Base-by-base conservation (phyloP, 345 rosid genomes). In the Pugionium cornutum region DNA sequence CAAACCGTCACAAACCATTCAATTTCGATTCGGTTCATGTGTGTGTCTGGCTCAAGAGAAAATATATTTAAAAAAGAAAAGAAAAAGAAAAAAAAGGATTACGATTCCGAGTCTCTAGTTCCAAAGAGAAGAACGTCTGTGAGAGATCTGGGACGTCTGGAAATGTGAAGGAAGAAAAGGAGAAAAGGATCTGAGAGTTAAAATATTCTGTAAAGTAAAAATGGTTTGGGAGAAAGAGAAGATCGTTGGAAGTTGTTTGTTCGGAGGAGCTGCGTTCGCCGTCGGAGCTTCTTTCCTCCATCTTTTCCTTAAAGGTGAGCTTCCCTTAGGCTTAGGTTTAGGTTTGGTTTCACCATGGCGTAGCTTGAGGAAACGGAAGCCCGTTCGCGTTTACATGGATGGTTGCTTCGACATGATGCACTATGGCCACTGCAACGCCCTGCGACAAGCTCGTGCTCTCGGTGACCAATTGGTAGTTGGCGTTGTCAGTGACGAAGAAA, bases 341-440 rank as follows among this genome's bases (percentile, higher is more conserved):
- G 76, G 79, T 61, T 58, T 75, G 51, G 66, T 67, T 30, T 62
- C 69, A 4, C 78, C 68, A 34, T 62, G 80, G 82, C 61, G 72
- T 39, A 68, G 61, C 39, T 70, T 66, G 18, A 76, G 76, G 61
- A 81, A 81, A 50, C 85, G 77, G 76, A 89, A 77, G 80, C 82
- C 73, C 0, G 68, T 87, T 11, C 89, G 98, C 9, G 98, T 92
- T 53, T 92, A 87, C 86, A 92, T 92, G 98, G 98, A 92, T 61
- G 98, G 98, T 54, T 89, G 98, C 79, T 92, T 92, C 77, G 96
- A 92, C 76, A 87, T 92, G 71, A 92, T 92, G 98, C 98, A 92
- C 83, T 89, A 85, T 50, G 98, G 98, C 6, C 98, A 92, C 67
- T 90, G 92, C 63, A 89, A 92, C 70, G 98, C 97, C 1, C 60